A percentile compares a stretch with the other conserved stretches of the same genome.
Evolutionary conservation across 768 basidiomycete species (phyloP).

Genomic region (Candolleomyces aberdarensis): DNA sequence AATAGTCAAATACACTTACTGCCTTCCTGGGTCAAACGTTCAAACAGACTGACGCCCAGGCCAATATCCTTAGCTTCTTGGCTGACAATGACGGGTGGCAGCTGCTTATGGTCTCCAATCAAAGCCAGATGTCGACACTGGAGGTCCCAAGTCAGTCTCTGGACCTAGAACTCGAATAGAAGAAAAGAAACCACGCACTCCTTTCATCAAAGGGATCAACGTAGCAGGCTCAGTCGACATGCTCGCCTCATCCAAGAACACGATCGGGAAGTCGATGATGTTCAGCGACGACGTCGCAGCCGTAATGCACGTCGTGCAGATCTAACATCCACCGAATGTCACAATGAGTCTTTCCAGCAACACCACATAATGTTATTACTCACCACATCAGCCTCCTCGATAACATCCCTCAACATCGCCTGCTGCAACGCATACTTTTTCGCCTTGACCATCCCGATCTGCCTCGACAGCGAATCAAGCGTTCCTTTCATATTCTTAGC

Average conservation of each 20-base stretch:
- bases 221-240: slow-evolving; percentile 96
- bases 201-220: slow-evolving; percentile 91
- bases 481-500: slow-evolving; percentile 30
- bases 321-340: slow-evolving; percentile 33
- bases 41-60: slow-evolving; percentile 81
- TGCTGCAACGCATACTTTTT: slow-evolving; percentile 56
- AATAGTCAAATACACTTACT: slow-evolving; percentile 43
- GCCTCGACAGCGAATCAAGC: slow-evolving; percentile 24
- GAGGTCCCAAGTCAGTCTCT: slow-evolving; percentile 9
- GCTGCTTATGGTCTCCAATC: slow-evolving; percentile 96
- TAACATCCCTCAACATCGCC: slow-evolving; percentile 60
- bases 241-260: slow-evolving; percentile 92
- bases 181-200: slow-evolving; percentile 48
- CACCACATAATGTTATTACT: slow-evolving; percentile 24
- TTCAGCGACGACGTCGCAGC: slow-evolving; percentile 64
- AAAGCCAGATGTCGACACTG: slow-evolving; percentile 82
- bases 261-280: slow-evolving; percentile 85
- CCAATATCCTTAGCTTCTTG: slow-evolving; percentile 71
- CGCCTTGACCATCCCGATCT: slow-evolving; percentile 27
- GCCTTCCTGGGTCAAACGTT: slow-evolving; percentile 80
- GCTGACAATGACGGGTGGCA: slow-evolving; percentile 85
- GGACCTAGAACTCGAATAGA: neutral
- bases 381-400: slow-evolving; percentile 72
- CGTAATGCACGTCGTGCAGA: slow-evolving; percentile 87
- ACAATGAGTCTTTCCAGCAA: neutral